These are phyloP conservation scores for Penicillium sp. DNA, from an alignment of 2,329 filamentous ascomycete genomes.

Conservation along the genomic window DNA sequence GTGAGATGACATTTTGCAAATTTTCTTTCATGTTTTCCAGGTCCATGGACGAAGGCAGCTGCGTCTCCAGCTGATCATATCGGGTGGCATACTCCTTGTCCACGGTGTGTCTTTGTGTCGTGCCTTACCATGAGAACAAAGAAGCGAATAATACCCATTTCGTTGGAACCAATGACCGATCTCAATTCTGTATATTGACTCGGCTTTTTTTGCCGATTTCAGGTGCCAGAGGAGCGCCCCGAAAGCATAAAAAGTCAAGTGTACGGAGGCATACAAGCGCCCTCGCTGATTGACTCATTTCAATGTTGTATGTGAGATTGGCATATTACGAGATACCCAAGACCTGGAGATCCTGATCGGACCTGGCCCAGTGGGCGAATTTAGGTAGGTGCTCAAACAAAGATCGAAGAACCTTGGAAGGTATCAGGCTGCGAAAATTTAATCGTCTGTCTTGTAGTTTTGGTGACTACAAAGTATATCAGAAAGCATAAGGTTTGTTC, in stretches of 20 bases:
- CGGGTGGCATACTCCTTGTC: slow-evolving; percentile 4
- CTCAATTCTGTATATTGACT: background rate
- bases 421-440: too few species aligned
- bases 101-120: slow-evolving; percentile 6
- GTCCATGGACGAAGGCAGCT: background rate
- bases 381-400: too few species aligned
- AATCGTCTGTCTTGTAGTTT: too few species aligned
- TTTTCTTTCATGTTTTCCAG: background rate
- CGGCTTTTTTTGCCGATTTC: background rate
- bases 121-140: slow-evolving; percentile 30
- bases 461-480: too few species aligned
- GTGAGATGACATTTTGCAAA: background rate
- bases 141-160: background rate
- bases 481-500: too few species aligned
- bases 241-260: background rate
- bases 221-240: background rate
- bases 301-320: too few species aligned
- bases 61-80: background rate
- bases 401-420: too few species aligned
- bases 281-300: background rate
- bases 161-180: background rate
- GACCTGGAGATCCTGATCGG: too few species aligned
- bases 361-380: too few species aligned
- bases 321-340: too few species aligned
- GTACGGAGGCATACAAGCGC: background rate